Evolutionary conservation across 2,329 filamentous ascomycete genomes (phyloP).

Genomic region (Aspergillus chevalieri): DNA sequence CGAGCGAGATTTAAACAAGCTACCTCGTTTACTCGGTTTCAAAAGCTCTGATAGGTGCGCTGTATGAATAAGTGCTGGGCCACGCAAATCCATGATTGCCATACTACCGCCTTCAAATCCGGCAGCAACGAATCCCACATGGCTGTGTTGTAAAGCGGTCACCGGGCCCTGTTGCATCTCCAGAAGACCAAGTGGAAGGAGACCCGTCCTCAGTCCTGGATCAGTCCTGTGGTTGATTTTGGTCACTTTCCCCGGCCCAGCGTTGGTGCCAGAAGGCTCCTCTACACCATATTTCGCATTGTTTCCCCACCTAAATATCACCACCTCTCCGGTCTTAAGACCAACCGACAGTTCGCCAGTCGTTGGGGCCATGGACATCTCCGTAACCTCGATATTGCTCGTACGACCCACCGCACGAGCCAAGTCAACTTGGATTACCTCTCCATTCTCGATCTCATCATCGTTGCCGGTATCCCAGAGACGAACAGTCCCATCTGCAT

Average conservation of each 20-base stretch:
- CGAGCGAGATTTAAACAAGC: conserved; percentile 56
- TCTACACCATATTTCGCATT: conserved; percentile 69
- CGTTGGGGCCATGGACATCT: conserved; percentile 71
- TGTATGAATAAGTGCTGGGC: conserved; percentile 75
- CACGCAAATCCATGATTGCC: conserved; percentile 78
- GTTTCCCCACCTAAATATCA: conserved; percentile 79
- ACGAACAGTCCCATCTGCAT: conserved; percentile 85
- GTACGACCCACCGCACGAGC: conserved; percentile 74
- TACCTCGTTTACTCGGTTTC: conserved; percentile 69
- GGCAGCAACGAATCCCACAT: conserved; percentile 83
- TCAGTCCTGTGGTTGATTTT: conserved; percentile 70
- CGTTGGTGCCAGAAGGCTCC: conserved; percentile 46
- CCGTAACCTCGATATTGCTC: conserved; percentile 67
- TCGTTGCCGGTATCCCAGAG: conserved; percentile 89
- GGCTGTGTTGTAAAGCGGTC: conserved; percentile 74
- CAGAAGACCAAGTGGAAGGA: conserved; percentile 74
- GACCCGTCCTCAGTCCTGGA: conserved; percentile 65
- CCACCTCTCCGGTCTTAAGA: conserved; percentile 72
- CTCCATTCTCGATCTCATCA: conserved; percentile 85
- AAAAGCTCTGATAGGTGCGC: conserved; percentile 65
- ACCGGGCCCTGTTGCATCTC: conserved; percentile 78
- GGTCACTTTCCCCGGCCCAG: conserved; percentile 64
- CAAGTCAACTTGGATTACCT: conserved; percentile 77
- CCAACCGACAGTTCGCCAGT: conserved; percentile 84
- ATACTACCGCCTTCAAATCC: conserved; percentile 79